Conservation (phyloP, 352 stramenopile species). For the Globisporangium nodosum region DNA sequence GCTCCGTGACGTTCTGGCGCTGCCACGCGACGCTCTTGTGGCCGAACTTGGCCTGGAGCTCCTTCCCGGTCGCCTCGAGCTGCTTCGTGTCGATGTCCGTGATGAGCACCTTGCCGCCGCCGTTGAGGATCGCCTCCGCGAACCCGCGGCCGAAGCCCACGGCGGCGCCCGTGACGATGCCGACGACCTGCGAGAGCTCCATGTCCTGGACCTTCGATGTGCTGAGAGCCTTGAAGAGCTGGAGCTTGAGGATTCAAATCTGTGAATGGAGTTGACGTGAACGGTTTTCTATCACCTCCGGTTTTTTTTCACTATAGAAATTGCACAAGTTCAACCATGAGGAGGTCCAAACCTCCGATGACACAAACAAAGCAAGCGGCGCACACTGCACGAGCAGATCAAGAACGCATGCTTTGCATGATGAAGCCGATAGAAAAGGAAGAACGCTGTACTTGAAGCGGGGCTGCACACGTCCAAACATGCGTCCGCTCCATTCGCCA, state of each 20-base stretch:
- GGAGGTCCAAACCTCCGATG: too few relatives aligned
- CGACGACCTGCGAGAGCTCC: slow-evolving; percentile 55
- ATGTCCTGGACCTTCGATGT: slow-evolving; percentile 18
- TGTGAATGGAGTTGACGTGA: background rate
- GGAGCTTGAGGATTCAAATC: slow-evolving; percentile 8
- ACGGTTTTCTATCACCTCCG: background rate
- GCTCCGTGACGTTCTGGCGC: slow-evolving; percentile 67
- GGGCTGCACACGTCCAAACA: too few relatives aligned
- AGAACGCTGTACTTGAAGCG: too few relatives aligned
- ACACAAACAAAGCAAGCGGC: too few relatives aligned
- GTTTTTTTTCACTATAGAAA: background rate
- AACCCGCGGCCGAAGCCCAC: slow-evolving; percentile 66
- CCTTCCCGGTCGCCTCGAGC: slow-evolving; percentile 52
- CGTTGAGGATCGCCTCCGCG: slow-evolving; percentile 42
- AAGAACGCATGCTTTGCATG: too few relatives aligned
- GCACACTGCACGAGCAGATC: too few relatives aligned
- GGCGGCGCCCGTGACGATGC: slow-evolving; percentile 67
- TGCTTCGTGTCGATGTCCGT: slow-evolving; percentile 65
- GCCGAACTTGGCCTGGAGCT: slow-evolving; percentile 46
- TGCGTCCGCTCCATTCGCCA: too few relatives aligned
- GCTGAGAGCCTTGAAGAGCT: slow-evolving; percentile 8
- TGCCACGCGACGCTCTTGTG: slow-evolving; percentile 51
- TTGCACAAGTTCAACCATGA: too few relatives aligned
- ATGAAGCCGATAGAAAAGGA: too few relatives aligned
- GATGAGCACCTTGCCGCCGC: slow-evolving; percentile 59